Conservation (phyloP, 441 rosid genomes). For the Bruguiera hainesii region DNA sequence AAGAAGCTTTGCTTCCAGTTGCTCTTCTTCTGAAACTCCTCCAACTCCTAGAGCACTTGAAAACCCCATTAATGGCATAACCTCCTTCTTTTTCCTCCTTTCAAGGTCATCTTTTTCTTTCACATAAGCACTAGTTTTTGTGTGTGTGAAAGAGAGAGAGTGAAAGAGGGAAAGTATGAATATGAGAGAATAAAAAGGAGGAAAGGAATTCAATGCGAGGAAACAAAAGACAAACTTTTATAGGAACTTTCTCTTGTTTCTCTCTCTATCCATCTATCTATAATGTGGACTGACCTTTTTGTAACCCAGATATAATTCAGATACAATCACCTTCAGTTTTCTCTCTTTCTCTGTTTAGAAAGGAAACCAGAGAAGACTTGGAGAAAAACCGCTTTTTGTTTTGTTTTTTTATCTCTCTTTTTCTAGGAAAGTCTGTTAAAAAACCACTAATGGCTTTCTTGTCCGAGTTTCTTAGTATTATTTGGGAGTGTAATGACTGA, state of each 20-base stretch:
- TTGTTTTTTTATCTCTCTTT: too few relatives aligned
- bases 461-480: slow-evolving; percentile 10
- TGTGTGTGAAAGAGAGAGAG: neutral
- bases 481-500: slow-evolving; percentile 17
- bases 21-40: slow-evolving; percentile 8
- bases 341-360: slow-evolving; percentile 20
- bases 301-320: slow-evolving; percentile 26
- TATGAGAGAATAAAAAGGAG: slow-evolving; percentile 2
- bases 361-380: slow-evolving; percentile 16
- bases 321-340: slow-evolving; percentile 40
- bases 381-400: slow-evolving; percentile 22
- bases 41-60: slow-evolving; percentile 21
- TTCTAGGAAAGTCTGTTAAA: neutral
- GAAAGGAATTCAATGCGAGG: slow-evolving; percentile 33
- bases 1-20: slow-evolving; percentile 15
- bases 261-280: slow-evolving; percentile 22
- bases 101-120: slow-evolving; percentile 19
- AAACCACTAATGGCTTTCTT: slow-evolving; percentile 26
- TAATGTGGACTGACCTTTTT: slow-evolving; percentile 37
- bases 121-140: slow-evolving; percentile 6
- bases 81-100: slow-evolving; percentile 20
- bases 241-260: neutral
- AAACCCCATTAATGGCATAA: slow-evolving; percentile 36
- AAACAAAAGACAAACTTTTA: slow-evolving; percentile 39
- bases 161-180: slow-evolving; percentile 15